phyloP scores from a whole-genome alignment of 2,329 filamentous ascomycete genomes.

The Penicillium sp. region DNA sequence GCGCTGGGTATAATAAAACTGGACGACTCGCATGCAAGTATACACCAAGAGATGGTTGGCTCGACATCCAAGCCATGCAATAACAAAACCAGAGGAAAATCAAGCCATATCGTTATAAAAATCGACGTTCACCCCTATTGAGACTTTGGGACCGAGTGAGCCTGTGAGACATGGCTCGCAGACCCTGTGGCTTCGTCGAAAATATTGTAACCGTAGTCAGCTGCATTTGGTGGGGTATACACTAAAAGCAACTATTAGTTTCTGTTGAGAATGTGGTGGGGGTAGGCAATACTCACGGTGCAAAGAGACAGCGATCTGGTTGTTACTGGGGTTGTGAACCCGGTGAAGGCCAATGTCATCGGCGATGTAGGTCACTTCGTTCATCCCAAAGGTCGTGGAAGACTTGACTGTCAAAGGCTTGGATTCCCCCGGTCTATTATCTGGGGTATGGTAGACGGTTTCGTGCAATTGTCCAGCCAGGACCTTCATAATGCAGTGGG shows the following conservation, averaged over 20 bases:
- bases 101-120: not conserved
- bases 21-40: not conserved
- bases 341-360: constrained; percentile 34
- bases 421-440: constrained; percentile 4
- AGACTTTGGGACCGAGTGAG: constrained; percentile 12
- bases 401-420: constrained; percentile 27
- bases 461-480: constrained; percentile 31
- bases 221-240: constrained; percentile 35
- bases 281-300: constrained; percentile 24
- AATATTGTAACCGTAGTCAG: constrained; percentile 34
- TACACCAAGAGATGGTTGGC: not conserved
- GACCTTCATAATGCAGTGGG: constrained; percentile 40
- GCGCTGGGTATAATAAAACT: not conserved
- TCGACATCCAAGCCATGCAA: not conserved
- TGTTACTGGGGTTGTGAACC: constrained; percentile 28
- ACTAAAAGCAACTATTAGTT: constrained; percentile 16
- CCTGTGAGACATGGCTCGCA: constrained; percentile 28
- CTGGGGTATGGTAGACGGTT: constrained; percentile 27
- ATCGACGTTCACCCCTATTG: constrained; percentile 3
- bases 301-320: constrained; percentile 32
- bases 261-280: not conserved
- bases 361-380: constrained; percentile 35
- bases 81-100: not conserved
- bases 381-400: constrained; percentile 22
- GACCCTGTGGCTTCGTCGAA: constrained; percentile 30